Percentiles rank a stretch among this genome's conserved stretches.
Conservation (phyloP, 1,284 basidiomycete genomes). For the Puccinia horiana region DNA sequence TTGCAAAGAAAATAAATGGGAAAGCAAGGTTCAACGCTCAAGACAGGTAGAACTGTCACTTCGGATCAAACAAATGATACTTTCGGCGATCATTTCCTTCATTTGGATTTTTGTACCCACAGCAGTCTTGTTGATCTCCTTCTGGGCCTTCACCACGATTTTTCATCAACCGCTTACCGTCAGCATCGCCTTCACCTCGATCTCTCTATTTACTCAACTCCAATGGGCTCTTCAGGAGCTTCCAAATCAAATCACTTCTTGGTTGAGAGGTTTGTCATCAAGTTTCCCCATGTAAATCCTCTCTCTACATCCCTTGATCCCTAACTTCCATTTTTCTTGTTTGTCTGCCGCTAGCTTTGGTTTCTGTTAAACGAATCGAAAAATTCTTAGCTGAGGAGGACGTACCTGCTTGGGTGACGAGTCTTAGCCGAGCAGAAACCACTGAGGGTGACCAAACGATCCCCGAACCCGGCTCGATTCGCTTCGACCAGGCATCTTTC, state of each 20-base stretch:
- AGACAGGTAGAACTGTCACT: constrained; percentile 32
- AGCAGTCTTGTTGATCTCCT: constrained; percentile 45
- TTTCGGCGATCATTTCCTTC: constrained; percentile 65
- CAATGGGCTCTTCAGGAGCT: constrained; percentile 57
- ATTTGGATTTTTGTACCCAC: constrained; percentile 49
- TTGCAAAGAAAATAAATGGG: constrained; percentile 59
- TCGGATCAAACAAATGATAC: constrained; percentile 67
- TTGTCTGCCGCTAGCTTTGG: constrained; percentile 57
- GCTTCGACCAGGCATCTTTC: constrained; percentile 60
- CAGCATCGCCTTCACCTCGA: constrained; percentile 49
- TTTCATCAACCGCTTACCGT: constrained; percentile 45
- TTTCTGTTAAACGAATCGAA: constrained; percentile 46
- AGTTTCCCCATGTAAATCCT: not conserved
- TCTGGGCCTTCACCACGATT: constrained; percentile 61
- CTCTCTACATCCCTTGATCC: not conserved
- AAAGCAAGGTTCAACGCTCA: constrained; percentile 35
- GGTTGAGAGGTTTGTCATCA: constrained; percentile 40
- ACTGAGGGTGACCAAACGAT: not conserved
- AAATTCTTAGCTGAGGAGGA: constrained; percentile 47
- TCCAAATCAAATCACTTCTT: constrained; percentile 46
- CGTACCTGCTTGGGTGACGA: constrained; percentile 45
- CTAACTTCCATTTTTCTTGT: not conserved
- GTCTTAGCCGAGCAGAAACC: constrained; percentile 24
- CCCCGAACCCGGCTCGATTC: constrained; percentile 25
- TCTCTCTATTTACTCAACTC: constrained; percentile 61